Percentiles rank a stretch among this genome's conserved stretches.
Evolutionary conservation across 768 basidiomycete species (phyloP).

Genomic region (Collybia sp.): DNA sequence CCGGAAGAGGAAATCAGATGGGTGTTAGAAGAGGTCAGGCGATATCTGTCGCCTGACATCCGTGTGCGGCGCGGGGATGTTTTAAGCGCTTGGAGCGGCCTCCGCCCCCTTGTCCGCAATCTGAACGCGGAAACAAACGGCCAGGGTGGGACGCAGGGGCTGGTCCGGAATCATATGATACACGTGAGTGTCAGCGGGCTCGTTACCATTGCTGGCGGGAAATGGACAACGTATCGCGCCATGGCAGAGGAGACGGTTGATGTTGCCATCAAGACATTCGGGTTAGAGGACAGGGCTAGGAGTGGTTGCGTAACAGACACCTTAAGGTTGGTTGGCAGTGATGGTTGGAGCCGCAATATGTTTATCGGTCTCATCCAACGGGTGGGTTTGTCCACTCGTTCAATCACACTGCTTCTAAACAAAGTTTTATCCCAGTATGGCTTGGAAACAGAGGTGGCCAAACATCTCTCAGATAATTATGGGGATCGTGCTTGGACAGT

Average conservation of each 20-base stretch:
- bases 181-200: conserved; percentile 76
- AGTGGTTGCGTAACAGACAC: conserved; percentile 74
- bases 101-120: conserved; percentile 87
- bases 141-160: conserved; percentile 67
- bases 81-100: conserved; percentile 89
- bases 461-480: conserved; percentile 90
- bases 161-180: conserved; percentile 94
- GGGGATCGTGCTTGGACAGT: conserved; percentile 98
- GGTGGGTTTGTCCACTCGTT: conserved; percentile 35
- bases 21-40: conserved; percentile 90
- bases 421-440: conserved; percentile 68
- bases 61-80: conserved; percentile 93
- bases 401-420: not conserved
- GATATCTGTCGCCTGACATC: conserved; percentile 89
- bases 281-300: conserved; percentile 47
- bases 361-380: conserved; percentile 94
- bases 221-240: conserved; percentile 96
- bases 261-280: conserved; percentile 75
- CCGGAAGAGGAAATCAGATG: conserved; percentile 94
- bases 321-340: conserved; percentile 83
- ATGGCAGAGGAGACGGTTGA: conserved; percentile 98
- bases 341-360: conserved; percentile 95
- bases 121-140: conserved; percentile 28
- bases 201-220: conserved; percentile 93
- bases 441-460: conserved; percentile 86